These are phyloP conservation scores for Cyberlindnera bimundalis DNA, from an alignment of 805 yeast species.

Conservation along the genomic window DNA sequence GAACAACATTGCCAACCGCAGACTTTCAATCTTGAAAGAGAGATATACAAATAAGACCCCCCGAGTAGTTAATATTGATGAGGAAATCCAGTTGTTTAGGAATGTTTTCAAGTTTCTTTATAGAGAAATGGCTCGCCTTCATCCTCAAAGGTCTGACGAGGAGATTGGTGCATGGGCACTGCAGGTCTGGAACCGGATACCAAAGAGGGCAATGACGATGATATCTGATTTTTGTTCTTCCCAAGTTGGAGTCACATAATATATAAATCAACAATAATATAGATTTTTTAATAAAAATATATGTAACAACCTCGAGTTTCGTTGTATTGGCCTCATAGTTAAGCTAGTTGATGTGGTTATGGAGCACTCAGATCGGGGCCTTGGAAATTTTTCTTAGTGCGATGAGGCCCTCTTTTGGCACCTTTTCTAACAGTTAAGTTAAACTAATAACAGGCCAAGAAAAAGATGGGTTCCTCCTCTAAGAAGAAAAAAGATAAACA, in stretches of 20 bases:
- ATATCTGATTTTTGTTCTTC: too few species aligned
- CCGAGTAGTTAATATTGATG: not conserved
- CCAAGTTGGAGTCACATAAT: too few species aligned
- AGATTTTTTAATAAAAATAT: too few species aligned
- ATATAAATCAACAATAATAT: too few species aligned
- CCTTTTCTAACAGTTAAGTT: too few species aligned
- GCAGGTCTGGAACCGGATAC: not conserved
- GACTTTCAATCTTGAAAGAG: not conserved
- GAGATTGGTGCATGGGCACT: not conserved
- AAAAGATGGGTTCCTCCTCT: conserved; percentile 31
- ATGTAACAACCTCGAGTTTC: too few species aligned
- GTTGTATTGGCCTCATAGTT: too few species aligned
- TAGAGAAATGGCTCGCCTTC: not conserved
- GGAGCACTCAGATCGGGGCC: too few species aligned
- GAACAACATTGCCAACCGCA: not conserved
- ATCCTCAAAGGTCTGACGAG: not conserved
- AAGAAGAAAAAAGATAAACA: conserved; percentile 38
- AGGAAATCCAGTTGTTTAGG: not conserved
- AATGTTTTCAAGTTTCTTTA: not conserved
- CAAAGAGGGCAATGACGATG: not conserved
- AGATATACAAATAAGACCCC: not conserved
- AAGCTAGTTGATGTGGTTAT: too few species aligned
- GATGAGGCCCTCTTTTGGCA: not conserved
- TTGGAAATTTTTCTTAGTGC: not conserved
- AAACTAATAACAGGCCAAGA: not conserved